Evolutionary conservation across 106 monocot genomes (phyloP).

Genomic region (Allium fistulosum): DNA sequence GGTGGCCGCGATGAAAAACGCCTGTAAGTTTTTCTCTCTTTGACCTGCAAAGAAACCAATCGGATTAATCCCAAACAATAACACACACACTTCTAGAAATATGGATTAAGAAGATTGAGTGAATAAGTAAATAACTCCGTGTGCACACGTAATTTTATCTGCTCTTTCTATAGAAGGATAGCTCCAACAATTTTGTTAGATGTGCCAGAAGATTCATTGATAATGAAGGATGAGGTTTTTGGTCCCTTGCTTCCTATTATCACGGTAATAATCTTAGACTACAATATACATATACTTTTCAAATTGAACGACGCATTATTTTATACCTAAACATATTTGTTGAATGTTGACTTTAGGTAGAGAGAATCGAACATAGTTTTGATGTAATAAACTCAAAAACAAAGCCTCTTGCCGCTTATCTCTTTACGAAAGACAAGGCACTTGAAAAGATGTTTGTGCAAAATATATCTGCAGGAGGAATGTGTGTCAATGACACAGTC

Average conservation of each 20-base stretch:
- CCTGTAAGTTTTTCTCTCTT: constrained; percentile 28
- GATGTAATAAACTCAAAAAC: constrained; percentile 38
- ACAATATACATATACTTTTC: not conserved
- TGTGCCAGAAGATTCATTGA: constrained; percentile 44
- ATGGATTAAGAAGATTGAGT: too few species aligned
- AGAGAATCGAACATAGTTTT: constrained; percentile 53
- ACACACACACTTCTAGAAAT: too few species aligned
- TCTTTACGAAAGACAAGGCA: constrained; percentile 63
- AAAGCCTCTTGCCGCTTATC: constrained; percentile 74
- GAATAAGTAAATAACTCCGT: not conserved
- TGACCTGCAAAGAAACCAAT: too few species aligned
- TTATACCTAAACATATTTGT: not conserved
- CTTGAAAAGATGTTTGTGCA: constrained; percentile 45
- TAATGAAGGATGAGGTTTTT: constrained; percentile 75
- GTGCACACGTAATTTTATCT: not conserved
- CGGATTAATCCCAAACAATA: too few species aligned
- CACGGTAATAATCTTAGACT: constrained; percentile 23
- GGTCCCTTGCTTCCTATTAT: constrained; percentile 68
- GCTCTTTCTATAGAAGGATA: constrained; percentile 38
- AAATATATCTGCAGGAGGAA: constrained; percentile 56
- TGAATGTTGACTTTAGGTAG: constrained; percentile 24
- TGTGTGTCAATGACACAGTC: constrained; percentile 46
- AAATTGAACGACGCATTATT: not conserved
- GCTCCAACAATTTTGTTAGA: constrained; percentile 42
- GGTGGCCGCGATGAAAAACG: constrained; percentile 48